Base-by-base conservation (phyloP, 1,139 yeast genomes). In the Fermentozyma sake region DNA sequence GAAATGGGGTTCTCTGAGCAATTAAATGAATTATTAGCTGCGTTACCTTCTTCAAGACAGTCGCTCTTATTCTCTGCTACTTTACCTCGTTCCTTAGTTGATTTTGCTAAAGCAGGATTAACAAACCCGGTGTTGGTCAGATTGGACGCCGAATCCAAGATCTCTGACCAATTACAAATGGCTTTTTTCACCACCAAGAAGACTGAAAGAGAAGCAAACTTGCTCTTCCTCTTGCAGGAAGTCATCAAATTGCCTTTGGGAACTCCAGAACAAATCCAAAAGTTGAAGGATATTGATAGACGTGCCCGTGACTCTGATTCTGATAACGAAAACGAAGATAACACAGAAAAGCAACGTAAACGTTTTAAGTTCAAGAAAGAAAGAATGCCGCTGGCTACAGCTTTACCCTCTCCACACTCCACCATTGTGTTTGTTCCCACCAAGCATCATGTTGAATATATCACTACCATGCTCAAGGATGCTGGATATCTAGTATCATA, bases 1-100 rank as follows among this genome's bases (percentile, higher is more conserved):
- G 99, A 93, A 59, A 81, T 89, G 83, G 97, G 98, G 31, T 93
- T 93, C 54, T 81, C 94, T 18, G 96, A 87, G 46, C 98, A 93
- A 52, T 69, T 93, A 50, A 86, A 85, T 48, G 97, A 91, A 54
- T 70, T 93, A 42, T 60, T 93, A 28, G 91, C 87, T 2, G 71
- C 93, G 1, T 68, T 91, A 35, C 95, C 97, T 0, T 56, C 86
- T 10, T 67, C 71, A 21, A 74, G 97, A 51, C 98, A 93, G 56
- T 82, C 96, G 0, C 63, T 91, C 28, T 65, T 93, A 38, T 93
- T 93, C 44, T 85, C 96, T 20, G 99, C 99, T 2, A 93, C 99
- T 0, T 71, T 93, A 34, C 99, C 99, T 5, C 76, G 82, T 38
- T 76, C 93, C 0, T 70, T 91, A 42, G 96, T 93, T 15, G 97